Evolutionary conservation across 169 alveolate species (phyloP), one percentile per base, ranked within the genome.

Genomic region (Neospora caninum): DNA sequence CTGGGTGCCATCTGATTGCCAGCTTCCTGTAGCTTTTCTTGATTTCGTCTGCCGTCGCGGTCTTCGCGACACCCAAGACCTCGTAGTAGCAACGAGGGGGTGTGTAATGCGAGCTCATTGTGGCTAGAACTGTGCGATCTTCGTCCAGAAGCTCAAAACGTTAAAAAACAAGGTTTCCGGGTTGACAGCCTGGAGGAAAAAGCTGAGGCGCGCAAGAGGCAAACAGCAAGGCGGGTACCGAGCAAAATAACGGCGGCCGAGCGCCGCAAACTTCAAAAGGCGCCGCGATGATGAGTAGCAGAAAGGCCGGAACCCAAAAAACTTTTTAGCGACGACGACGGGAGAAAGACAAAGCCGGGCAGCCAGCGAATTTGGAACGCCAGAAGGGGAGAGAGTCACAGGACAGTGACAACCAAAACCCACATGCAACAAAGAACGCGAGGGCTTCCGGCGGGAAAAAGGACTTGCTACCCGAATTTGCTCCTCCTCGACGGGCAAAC

Each of bases 1-100:
- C 99, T 18, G 99, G 99, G 95, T 98, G 99, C 96, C 96, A 97
- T 58, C 92, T 96, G n/a, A 96, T 95, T 10, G 98, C 99, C 36
- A 96, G 96, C 89, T 97, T 97, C 58, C 98, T 92, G 95, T 96
- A 98, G 25, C 98, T 97, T 96, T 98, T 98, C 84, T 97, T 97
- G 80, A 98, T 97, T 42, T 97, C 99, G 80, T 95, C 96, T 13
- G 92, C 73, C 45, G 97, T 88, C 45, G 97, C 97, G n/a, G 92
- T 92, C 53, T 88, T 94, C 49, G 94, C 82, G 38, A 96, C 95
- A 73, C 95, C 97, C 87, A 96, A 69, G 29, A 93, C 92, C 91
- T 91, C 97, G 80, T 96, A 96, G 69, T 93, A 94, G 64, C 89
- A 82, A 29, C 89, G 89, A 29, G 64, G 89, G 7, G 89, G 64